Percentiles rank a stretch among this genome's conserved stretches.
Evolutionary conservation across 2,329 filamentous ascomycete species (phyloP).

Genomic region (Fusarium hainanense): DNA sequence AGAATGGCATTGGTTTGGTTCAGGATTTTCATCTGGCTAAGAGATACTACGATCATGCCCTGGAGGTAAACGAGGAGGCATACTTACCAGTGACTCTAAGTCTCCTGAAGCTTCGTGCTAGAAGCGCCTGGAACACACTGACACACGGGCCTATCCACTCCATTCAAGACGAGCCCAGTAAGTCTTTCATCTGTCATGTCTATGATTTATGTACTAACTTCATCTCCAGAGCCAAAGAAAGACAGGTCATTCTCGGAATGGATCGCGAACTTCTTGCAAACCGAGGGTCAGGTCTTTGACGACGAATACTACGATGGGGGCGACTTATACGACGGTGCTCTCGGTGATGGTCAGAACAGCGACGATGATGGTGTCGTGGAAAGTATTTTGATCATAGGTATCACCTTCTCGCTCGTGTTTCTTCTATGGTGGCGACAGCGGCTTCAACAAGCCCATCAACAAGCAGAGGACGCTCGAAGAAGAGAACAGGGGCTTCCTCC

Average conservation of each 20-base stretch:
- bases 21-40: conserved; percentile 99
- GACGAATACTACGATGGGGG: conserved; percentile 66
- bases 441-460: conserved; percentile 68
- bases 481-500: conserved; percentile 49
- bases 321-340: conserved; percentile 65
- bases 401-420: conserved; percentile 79
- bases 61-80: conserved; percentile 91
- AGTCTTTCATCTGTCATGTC: conserved; percentile 47
- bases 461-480: conserved; percentile 49
- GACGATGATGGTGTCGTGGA: conserved; percentile 83
- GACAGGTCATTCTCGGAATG: conserved; percentile 86
- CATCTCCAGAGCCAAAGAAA: conserved; percentile 69
- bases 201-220: conserved; percentile 43
- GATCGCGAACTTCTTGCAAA: conserved; percentile 84
- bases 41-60: conserved; percentile 90
- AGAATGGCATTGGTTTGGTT: conserved; percentile 90
- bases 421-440: conserved; percentile 85
- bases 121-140: conserved; percentile 94
- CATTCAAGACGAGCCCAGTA: conserved; percentile 89
- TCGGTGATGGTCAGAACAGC: conserved; percentile 69
- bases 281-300: conserved; percentile 74
- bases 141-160: conserved; percentile 92
- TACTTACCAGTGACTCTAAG: conserved; percentile 93
- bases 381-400: conserved; percentile 82
- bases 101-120: conserved; percentile 82